These are phyloP conservation scores for Botryotinia narcissicola DNA, from an alignment of 2,329 filamentous ascomycete species.

Conservation along the genomic window DNA sequence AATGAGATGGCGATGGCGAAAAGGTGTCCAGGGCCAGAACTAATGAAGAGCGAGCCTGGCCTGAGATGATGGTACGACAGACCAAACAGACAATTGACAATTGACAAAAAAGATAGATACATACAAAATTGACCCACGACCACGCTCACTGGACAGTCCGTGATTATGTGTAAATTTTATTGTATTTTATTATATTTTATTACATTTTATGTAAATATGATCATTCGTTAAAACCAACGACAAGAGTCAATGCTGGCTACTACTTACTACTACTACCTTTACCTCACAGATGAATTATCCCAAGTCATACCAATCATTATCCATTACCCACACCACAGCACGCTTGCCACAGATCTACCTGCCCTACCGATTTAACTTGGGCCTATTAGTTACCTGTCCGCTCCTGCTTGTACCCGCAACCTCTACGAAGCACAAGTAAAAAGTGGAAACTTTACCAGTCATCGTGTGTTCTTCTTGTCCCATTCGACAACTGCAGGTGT, in stretches of 20 bases:
- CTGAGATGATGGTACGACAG: background rate
- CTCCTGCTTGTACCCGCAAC: slow-evolving; percentile 9
- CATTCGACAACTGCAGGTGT: slow-evolving; percentile 4
- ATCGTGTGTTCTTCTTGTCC: slow-evolving; percentile 5
- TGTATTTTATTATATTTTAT: no score
- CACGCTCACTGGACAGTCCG: no score
- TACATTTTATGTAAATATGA: background rate
- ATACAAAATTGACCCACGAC: background rate
- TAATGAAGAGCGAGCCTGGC: background rate
- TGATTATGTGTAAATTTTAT: background rate
- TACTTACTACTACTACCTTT: background rate
- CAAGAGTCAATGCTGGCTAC: background rate
- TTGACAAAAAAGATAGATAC: background rate
- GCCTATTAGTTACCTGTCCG: slow-evolving; percentile 12
- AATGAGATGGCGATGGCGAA: background rate
- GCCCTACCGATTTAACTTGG: slow-evolving; percentile 15
- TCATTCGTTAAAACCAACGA: background rate
- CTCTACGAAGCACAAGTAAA: background rate
- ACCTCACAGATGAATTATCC: background rate
- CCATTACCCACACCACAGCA: background rate
- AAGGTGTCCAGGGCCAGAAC: background rate
- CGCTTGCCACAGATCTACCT: slow-evolving; percentile 11
- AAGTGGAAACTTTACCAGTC: slow-evolving; percentile 10
- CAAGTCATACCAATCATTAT: slow-evolving; percentile 7
- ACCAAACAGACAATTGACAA: background rate